Conservation (phyloP, 768 basidiomycete genomes). For the Gautieria morchelliformis region DNA sequence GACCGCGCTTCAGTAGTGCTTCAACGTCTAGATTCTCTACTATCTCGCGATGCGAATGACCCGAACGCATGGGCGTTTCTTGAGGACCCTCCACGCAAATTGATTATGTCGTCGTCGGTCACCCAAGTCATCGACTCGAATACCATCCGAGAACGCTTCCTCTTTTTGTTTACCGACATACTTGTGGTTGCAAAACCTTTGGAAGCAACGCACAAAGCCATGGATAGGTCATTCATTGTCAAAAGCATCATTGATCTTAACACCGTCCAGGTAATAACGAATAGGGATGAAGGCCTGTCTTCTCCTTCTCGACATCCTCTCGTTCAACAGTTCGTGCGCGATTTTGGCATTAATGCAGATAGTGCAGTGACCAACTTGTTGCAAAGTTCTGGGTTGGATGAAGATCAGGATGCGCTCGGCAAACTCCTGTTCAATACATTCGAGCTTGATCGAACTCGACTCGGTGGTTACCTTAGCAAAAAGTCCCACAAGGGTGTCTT, state of each 20-base stretch:
- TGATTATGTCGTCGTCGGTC: slow-evolving; percentile 77
- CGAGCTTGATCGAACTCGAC: slow-evolving; percentile 71
- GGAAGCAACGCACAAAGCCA: slow-evolving; percentile 39
- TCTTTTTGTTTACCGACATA: slow-evolving; percentile 96
- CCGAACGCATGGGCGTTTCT: slow-evolving; percentile 48
- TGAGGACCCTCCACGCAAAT: slow-evolving; percentile 80
- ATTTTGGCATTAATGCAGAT: slow-evolving; percentile 42
- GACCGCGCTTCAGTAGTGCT: slow-evolving; percentile 4
- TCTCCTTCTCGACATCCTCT: slow-evolving; percentile 24
- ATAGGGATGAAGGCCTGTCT: slow-evolving; percentile 39
- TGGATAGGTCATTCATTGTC: slow-evolving; percentile 75
- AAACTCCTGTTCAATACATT: slow-evolving; percentile 70
- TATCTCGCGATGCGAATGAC: slow-evolving; percentile 1
- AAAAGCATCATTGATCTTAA: slow-evolving; percentile 78
- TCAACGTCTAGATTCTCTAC: slow-evolving; percentile 3
- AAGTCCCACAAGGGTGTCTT: slow-evolving; percentile 67
- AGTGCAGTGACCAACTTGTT: slow-evolving; percentile 19
- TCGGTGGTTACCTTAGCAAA: slow-evolving; percentile 78
- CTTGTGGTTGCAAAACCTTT: slow-evolving; percentile 90
- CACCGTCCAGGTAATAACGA: slow-evolving; percentile 5
- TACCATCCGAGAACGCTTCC: slow-evolving; percentile 90
- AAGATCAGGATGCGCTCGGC: slow-evolving; percentile 57
- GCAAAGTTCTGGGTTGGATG: slow-evolving; percentile 51
- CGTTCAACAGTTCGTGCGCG: slow-evolving; percentile 31
- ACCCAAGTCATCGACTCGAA: slow-evolving; percentile 91